Percentiles rank a stretch among this genome's conserved stretches.
These are phyloP conservation scores for Thielaviopsis musarum DNA, from an alignment of 2,329 filamentous ascomycete species.

Conservation along the genomic window DNA sequence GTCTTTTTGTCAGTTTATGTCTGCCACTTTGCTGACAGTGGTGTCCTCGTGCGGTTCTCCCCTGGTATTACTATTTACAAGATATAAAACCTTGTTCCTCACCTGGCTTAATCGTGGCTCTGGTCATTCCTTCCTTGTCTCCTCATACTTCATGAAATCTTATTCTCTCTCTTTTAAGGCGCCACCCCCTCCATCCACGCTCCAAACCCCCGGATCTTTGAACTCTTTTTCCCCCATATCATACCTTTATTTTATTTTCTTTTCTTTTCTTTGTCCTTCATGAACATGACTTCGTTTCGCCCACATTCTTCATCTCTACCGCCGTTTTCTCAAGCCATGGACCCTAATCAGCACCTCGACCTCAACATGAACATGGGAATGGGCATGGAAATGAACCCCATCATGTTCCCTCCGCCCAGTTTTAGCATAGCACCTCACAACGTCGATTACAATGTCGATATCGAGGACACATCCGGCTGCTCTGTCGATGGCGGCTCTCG, in stretches of 20 bases:
- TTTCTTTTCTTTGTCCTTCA: not conserved
- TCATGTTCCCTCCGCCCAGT: not conserved
- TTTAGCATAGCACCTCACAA: too few relatives aligned
- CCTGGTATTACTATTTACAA: too few relatives aligned
- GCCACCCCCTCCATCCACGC: too few relatives aligned
- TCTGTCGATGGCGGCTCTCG: constrained; percentile 7
- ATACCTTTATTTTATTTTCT: not conserved
- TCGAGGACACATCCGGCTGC: constrained; percentile 7
- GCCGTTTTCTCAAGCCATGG: not conserved
- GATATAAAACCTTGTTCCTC: too few relatives aligned
- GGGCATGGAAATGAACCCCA: constrained; percentile 5
- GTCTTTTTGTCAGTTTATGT: too few relatives aligned
- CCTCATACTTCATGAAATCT: too few relatives aligned
- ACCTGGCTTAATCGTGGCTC: too few relatives aligned
- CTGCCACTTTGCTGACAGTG: too few relatives aligned
- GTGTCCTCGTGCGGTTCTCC: too few relatives aligned
- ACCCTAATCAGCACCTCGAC: constrained; percentile 5
- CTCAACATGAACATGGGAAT: constrained; percentile 3
- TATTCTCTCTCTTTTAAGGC: too few relatives aligned
- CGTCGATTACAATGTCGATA: constrained; percentile 3
- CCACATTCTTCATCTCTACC: not conserved
- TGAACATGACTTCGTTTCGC: not conserved
- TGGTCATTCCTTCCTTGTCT: too few relatives aligned
- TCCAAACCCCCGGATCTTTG: not conserved
- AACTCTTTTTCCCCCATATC: not conserved